Evolutionary conservation across 2,329 filamentous ascomycete species (phyloP).

Genomic region (Aureobasidium leucospermi): DNA sequence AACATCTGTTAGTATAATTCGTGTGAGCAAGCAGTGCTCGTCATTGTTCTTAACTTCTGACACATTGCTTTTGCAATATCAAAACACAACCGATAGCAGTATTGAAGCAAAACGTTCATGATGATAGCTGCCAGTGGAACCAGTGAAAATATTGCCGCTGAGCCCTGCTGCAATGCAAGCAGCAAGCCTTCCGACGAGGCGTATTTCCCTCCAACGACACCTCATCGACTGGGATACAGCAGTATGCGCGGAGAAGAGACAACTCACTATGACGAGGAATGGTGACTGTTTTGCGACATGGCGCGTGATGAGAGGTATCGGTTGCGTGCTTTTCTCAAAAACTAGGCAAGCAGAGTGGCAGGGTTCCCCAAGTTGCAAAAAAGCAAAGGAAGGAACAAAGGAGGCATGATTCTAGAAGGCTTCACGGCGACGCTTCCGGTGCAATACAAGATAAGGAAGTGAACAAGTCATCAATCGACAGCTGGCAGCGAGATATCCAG

Average conservation of each 20-base stretch:
- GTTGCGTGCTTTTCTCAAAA: not conserved
- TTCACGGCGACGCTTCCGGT: not conserved
- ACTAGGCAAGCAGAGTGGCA: not conserved
- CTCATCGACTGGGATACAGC: not conserved
- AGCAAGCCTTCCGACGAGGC: not conserved
- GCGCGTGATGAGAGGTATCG: slow-evolving; percentile 1
- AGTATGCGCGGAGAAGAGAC: not conserved
- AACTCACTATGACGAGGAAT: not conserved
- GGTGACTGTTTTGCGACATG: not conserved
- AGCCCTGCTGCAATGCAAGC: not conserved
- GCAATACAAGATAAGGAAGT: not conserved
- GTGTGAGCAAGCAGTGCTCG: too few species aligned
- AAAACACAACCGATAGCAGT: too few species aligned
- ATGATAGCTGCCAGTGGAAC: not conserved
- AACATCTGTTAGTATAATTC: too few species aligned
- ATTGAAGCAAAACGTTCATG: not conserved
- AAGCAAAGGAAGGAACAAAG: not conserved
- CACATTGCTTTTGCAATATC: not conserved
- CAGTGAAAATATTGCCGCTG: not conserved
- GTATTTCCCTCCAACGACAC: not conserved
- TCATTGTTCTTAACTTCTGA: not conserved
- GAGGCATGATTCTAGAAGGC: not conserved
- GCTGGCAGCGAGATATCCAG: not conserved
- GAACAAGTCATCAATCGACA: not conserved
- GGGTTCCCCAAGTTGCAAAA: not conserved